Evolutionary conservation across 108 stramenopile genomes (phyloP).

Genomic region (Phaeodactylum tricornutum): DNA sequence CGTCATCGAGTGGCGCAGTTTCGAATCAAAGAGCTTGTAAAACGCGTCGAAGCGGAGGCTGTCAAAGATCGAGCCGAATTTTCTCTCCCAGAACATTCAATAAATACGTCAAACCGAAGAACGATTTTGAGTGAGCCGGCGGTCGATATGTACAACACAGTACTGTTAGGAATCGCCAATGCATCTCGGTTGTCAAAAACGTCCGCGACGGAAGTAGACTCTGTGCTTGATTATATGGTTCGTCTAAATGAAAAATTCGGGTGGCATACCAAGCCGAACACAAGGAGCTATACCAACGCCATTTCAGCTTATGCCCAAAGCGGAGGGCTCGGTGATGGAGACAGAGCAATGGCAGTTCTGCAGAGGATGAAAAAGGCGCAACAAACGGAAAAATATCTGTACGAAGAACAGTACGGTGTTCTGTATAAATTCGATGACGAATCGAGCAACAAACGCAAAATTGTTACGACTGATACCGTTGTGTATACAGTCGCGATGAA

Average conservation of each 20-base stretch:
- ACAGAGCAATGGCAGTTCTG: constrained; percentile 22
- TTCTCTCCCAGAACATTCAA: too few species aligned
- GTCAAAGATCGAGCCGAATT: constrained; percentile 15
- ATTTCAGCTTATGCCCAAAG: constrained; percentile 24
- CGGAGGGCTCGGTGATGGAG: constrained; percentile 6
- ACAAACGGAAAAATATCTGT: constrained; percentile 18
- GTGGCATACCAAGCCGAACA: constrained; percentile 43
- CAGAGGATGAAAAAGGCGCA: constrained; percentile 20
- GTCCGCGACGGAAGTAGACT: constrained; percentile 27
- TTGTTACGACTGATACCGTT: constrained; percentile 34
- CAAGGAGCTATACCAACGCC: constrained; percentile 18
- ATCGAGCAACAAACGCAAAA: constrained; percentile 14
- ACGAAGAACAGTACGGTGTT: constrained; percentile 22
- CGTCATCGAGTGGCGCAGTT: constrained; percentile 13
- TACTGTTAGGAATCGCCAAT: constrained; percentile 22
- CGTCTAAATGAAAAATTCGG: constrained; percentile 10
- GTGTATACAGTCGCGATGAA: constrained; percentile 31
- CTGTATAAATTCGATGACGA: constrained; percentile 17
- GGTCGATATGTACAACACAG: constrained; percentile 34
- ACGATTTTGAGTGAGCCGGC: constrained; percentile 28
- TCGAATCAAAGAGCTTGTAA: constrained; percentile 30
- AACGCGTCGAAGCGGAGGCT: constrained; percentile 25
- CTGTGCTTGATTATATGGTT: constrained; percentile 19
- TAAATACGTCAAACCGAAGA: too few species aligned
- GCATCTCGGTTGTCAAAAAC: constrained; percentile 14